phyloP scores from a whole-genome alignment of 306 rosid genomes.

The Trifolium subterraneum region DNA sequence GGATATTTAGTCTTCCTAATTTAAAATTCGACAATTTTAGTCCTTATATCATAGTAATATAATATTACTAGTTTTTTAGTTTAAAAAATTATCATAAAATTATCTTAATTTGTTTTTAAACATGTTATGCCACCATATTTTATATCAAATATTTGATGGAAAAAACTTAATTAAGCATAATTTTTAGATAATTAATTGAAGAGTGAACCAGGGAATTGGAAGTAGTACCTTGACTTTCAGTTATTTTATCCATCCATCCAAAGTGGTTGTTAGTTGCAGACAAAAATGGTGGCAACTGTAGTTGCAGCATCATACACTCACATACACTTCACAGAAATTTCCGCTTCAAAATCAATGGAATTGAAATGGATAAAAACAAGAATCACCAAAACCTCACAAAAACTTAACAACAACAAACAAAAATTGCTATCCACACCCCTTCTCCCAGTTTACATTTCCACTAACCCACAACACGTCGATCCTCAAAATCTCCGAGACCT shows the following conservation, averaged over 20 bases:
- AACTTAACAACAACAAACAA: constrained; percentile 10
- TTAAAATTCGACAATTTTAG: too few species aligned
- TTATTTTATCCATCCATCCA: constrained; percentile 24
- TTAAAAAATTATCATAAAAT: too few species aligned
- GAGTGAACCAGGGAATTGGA: too few species aligned
- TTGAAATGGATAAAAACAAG: constrained; percentile 51
- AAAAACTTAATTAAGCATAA: too few species aligned
- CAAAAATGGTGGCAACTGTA: constrained; percentile 44
- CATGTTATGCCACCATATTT: too few species aligned
- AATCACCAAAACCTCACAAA: constrained; percentile 26
- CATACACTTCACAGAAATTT: constrained; percentile 25
- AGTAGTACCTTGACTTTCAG: neutral
- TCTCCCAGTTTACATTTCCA: constrained; percentile 69
- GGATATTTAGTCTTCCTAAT: too few species aligned
- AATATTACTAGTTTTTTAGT: too few species aligned
- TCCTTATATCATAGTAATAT: too few species aligned
- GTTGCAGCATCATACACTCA: constrained; percentile 1
- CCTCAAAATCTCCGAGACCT: constrained; percentile 60
- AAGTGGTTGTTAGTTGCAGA: neutral
- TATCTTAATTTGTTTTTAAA: too few species aligned
- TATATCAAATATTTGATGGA: too few species aligned
- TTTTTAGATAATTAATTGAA: too few species aligned
- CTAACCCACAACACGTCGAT: constrained; percentile 56
- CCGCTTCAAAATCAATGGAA: constrained; percentile 49
- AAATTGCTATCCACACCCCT: constrained; percentile 14